Conservation (phyloP, 306 rosid species). For the Chamaecrista fasciculata region DNA sequence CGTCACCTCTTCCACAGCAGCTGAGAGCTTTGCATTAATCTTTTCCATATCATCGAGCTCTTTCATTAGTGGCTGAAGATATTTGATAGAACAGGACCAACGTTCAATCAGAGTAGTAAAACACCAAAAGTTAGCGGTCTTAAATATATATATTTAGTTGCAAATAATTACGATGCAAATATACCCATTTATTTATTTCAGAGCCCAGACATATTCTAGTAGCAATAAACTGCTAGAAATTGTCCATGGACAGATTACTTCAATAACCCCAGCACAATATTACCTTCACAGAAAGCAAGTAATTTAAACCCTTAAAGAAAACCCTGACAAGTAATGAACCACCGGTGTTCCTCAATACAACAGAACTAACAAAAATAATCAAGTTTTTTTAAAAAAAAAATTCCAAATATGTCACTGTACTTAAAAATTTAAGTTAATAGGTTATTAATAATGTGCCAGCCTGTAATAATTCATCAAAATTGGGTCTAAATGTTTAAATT, state of each 20-base stretch:
- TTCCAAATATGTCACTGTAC: neutral
- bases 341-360: neutral
- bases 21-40: slow-evolving; percentile 78
- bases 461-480: neutral
- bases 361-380: neutral
- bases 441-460: neutral
- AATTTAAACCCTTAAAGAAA: neutral
- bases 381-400: neutral
- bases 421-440: neutral
- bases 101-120: slow-evolving; percentile 28
- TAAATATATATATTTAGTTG: neutral
- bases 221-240: slow-evolving; percentile 14
- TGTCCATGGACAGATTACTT: neutral
- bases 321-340: neutral
- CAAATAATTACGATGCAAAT: neutral
- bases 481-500: neutral
- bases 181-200: slow-evolving; percentile 2
- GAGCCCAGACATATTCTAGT: neutral
- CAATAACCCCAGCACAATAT: neutral
- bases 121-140: neutral
- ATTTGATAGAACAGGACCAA: slow-evolving; percentile 27
- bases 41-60: slow-evolving; percentile 99
- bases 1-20: slow-evolving; percentile 95
- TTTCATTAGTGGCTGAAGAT: slow-evolving; percentile 83
- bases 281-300: neutral